phyloP scores from a whole-genome alignment of 176 grass and related monocot genomes.

The Pontederia crassipes region DNA sequence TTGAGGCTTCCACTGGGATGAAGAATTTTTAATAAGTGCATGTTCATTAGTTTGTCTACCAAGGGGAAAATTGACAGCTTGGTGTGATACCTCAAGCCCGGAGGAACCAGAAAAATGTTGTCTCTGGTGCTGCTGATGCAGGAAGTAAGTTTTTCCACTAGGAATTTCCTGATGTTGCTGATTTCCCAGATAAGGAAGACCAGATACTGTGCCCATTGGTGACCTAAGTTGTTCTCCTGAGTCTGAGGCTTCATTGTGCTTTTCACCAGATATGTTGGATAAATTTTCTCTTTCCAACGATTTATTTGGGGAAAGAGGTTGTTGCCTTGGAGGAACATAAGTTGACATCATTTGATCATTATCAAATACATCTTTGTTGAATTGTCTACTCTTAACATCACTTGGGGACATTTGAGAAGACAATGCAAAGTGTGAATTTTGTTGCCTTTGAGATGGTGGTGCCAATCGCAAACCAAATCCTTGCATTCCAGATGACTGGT shows the following conservation, averaged over 20 bases:
- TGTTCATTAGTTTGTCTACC: not conserved
- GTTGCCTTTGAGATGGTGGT: constrained; percentile 21
- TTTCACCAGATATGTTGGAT: constrained; percentile 2
- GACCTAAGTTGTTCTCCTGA: not conserved
- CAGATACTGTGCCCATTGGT: not conserved
- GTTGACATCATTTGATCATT: not conserved
- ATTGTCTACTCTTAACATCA: constrained; percentile 1
- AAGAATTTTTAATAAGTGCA: constrained; percentile 1
- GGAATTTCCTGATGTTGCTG: constrained; percentile 1
- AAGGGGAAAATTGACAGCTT: constrained; percentile 7
- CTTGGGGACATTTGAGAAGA: not conserved
- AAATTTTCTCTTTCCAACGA: constrained; percentile 13
- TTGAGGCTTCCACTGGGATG: not conserved
- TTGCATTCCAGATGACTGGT: constrained; percentile 7
- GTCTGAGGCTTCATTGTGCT: not conserved
- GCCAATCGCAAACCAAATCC: constrained; percentile 15
- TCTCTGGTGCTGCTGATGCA: not conserved
- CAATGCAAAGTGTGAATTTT: not conserved
- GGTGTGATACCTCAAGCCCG: not conserved
- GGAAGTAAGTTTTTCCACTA: not conserved
- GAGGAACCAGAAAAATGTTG: not conserved
- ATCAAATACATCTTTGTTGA: not conserved
- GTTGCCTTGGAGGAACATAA: not conserved
- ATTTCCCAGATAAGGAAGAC: constrained; percentile 3
- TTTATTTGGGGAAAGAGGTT: not conserved